Evolutionary conservation across 2,329 filamentous ascomycete genomes (phyloP), one percentile per base, ranked within the genome.

Genomic region (Verticillium dahliae): DNA sequence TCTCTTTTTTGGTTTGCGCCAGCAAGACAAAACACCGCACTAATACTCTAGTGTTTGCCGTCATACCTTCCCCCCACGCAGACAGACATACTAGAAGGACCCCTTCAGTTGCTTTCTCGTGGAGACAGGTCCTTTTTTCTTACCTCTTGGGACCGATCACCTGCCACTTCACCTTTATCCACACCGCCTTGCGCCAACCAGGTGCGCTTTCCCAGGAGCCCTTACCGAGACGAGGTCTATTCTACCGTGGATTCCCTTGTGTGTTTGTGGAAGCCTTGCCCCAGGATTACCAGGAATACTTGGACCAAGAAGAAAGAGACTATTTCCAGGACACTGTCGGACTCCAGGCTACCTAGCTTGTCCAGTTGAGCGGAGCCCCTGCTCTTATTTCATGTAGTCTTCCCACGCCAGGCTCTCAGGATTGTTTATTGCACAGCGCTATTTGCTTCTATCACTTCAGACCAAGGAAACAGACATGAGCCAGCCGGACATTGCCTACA

Each of bases 401-500:
- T 63, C 64, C 64, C 33, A 39, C 64, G 50, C 58, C 58, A 63
- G 64, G 61, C 61, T 22, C 18, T 31, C 45, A 31, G 45, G 45
- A 52, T 27, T 52, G 18, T 18, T 52, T 31, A 4, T 31, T 22
- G 6, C 45, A 22, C 45, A 52, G 45, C 45, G 45, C 45, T 22
- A 52, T 52, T 52, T 52, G 45, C 45, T 52, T 52, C 45, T 27
- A 52, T 52, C 45, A 52, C 45, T 11, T 27, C 22, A 52, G n/a
- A 18, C 58, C 59, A 58, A 59, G 15, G 41, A 69, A 72, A 76
- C 65, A 79, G 72, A 76, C 65, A 79, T 81, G 78, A 74, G 77
- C 55, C 78, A 80, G 66, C 75, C 77, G 69, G 77, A 81, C 60
- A 75, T 79, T 75, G 73, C 76, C 65, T 82, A 81, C 72, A 78